These are phyloP conservation scores for Suillus ampliporus DNA, from an alignment of 768 basidiomycete genomes.

Conservation along the genomic window DNA sequence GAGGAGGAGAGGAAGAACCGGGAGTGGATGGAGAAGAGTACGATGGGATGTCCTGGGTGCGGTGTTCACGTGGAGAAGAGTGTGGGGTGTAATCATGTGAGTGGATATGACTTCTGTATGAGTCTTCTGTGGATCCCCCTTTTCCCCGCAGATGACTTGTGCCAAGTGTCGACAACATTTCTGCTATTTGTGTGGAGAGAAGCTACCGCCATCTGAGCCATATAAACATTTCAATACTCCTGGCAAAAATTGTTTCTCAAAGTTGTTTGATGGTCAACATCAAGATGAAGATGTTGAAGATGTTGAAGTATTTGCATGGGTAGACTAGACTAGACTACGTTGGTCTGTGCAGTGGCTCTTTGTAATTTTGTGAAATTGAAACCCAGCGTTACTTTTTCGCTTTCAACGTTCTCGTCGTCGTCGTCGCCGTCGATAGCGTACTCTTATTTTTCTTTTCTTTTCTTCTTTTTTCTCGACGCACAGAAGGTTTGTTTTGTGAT, in stretches of 20 bases:
- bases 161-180: conserved; percentile 78
- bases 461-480: neutral
- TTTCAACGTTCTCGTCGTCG: neutral
- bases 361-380: conserved; percentile 7
- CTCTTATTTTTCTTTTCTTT: neutral
- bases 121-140: conserved; percentile 1
- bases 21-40: conserved; percentile 71
- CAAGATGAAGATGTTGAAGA: too few species aligned
- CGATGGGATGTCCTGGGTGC: conserved; percentile 79
- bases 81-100: conserved; percentile 87
- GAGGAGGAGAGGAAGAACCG: conserved; percentile 78
- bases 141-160: conserved; percentile 69
- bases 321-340: neutral
- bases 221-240: conserved; percentile 72
- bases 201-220: conserved; percentile 54
- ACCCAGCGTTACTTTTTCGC: conserved; percentile 11
- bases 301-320: too few species aligned
- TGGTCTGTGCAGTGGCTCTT: conserved; percentile 7
- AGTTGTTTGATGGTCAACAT: conserved; percentile 75
- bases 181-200: conserved; percentile 78
- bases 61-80: conserved; percentile 74
- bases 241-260: conserved; percentile 60
- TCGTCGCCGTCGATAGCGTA: neutral
- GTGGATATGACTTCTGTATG: conserved; percentile 28
- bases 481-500: too few species aligned